Percentiles rank a stretch among this genome's conserved stretches.
Conservation (phyloP, 2,329 filamentous ascomycete species). For the Penicillium sp. region DNA sequence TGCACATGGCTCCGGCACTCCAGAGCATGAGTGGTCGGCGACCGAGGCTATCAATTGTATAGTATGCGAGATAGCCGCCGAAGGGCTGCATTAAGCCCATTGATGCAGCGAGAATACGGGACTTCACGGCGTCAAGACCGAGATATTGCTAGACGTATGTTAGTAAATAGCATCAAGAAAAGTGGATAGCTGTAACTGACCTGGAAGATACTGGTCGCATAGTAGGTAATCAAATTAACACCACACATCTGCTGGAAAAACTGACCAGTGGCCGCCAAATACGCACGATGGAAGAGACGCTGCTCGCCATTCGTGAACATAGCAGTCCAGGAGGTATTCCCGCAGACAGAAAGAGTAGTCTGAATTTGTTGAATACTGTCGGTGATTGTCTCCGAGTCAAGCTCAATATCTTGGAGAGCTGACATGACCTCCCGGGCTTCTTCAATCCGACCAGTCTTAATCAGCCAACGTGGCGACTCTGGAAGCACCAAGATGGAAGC, state of each 20-base stretch:
- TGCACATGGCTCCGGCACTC: constrained; percentile 29
- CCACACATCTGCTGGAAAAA: constrained; percentile 41
- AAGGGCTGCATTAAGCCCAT: constrained; percentile 35
- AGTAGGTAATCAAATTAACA: constrained; percentile 39
- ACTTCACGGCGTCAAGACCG: constrained; percentile 19
- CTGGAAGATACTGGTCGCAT: constrained; percentile 35
- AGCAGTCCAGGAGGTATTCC: constrained; percentile 31
- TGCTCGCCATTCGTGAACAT: constrained; percentile 40
- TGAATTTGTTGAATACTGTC: constrained; percentile 42
- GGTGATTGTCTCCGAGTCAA: constrained; percentile 39
- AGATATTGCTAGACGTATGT: constrained; percentile 31
- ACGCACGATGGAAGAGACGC: constrained; percentile 35
- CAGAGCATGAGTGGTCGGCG: constrained; percentile 37
- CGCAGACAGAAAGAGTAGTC: constrained; percentile 11
- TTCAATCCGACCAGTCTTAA: constrained; percentile 42
- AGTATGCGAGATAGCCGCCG: constrained; percentile 46
- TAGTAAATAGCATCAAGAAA: constrained; percentile 44
- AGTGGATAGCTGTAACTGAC: constrained; percentile 9
- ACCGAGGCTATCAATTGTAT: constrained; percentile 47
- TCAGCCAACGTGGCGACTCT: constrained; percentile 49
- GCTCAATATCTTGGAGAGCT: constrained; percentile 45
- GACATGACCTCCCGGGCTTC: constrained; percentile 35
- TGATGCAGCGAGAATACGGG: constrained; percentile 30
- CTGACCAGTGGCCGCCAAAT: constrained; percentile 34
- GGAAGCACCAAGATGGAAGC: constrained; percentile 35